Evolutionary conservation across 352 stramenopile species (phyloP).

Genomic region (Peronospora belbahrii): DNA sequence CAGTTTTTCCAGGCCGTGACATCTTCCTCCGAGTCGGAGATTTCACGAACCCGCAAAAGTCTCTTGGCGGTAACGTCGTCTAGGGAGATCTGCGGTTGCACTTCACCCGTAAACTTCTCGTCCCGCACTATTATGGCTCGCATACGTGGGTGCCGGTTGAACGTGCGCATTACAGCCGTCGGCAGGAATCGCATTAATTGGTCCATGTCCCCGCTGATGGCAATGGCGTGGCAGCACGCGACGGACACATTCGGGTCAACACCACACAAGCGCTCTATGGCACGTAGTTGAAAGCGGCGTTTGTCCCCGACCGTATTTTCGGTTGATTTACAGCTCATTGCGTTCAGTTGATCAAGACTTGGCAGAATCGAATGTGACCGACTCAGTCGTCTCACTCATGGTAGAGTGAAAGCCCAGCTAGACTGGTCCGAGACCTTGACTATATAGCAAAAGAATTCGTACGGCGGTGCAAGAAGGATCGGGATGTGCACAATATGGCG

Average conservation of each 20-base stretch:
- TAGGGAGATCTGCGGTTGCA: slow-evolving; percentile 30
- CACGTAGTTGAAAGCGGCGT: slow-evolving; percentile 26
- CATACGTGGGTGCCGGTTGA: slow-evolving; percentile 55
- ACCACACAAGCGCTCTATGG: slow-evolving; percentile 31
- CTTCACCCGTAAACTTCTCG: slow-evolving; percentile 31
- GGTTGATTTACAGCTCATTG: slow-evolving; percentile 20
- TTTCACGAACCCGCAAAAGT: slow-evolving; percentile 25
- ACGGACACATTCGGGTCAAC: slow-evolving; percentile 23
- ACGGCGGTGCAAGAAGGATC: slow-evolving; percentile 11
- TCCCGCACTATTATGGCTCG: slow-evolving; percentile 29
- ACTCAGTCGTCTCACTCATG: neutral
- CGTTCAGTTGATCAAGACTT: too few relatives aligned
- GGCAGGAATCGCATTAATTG: slow-evolving; percentile 40
- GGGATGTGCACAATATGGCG: slow-evolving; percentile 3
- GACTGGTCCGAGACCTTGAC: slow-evolving; percentile 3
- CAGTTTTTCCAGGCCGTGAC: slow-evolving; percentile 21
- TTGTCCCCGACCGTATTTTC: slow-evolving; percentile 7
- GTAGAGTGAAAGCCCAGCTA: slow-evolving; percentile 5
- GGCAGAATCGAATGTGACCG: neutral
- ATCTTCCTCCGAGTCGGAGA: slow-evolving; percentile 17
- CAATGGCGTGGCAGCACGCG: slow-evolving; percentile 31
- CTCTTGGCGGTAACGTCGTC: slow-evolving; percentile 26
- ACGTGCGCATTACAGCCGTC: slow-evolving; percentile 39
- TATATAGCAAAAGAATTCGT: neutral
- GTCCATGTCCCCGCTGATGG: slow-evolving; percentile 28